Evolutionary conservation across 805 yeast genomes (phyloP).

Genomic region (Cyberlindnera mrakii): DNA sequence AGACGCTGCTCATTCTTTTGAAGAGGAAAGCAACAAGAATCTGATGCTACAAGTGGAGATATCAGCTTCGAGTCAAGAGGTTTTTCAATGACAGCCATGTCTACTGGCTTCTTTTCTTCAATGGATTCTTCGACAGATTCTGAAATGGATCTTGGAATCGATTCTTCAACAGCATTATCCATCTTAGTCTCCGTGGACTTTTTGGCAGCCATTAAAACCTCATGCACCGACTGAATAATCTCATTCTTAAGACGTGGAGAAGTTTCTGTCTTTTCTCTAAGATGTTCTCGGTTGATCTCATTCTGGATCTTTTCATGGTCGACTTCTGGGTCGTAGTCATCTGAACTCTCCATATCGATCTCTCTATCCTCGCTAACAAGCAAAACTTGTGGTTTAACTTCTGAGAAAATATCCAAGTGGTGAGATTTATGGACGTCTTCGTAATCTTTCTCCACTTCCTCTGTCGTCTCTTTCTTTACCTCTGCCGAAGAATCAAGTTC

Average conservation of each 20-base stretch:
- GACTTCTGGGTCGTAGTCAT: conserved; percentile 14
- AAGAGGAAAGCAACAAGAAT: conserved; percentile 44
- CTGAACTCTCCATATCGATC: conserved; percentile 6
- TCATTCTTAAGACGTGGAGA: no score
- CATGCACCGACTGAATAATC: no score
- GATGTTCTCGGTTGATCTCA: neutral
- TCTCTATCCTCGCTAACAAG: neutral
- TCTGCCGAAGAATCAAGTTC: neutral
- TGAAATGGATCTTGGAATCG: neutral
- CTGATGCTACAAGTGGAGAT: conserved; percentile 17
- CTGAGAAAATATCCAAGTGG: neutral
- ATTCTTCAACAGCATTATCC: no score
- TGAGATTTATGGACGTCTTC: neutral
- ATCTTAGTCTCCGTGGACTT: no score
- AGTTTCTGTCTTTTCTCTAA: no score
- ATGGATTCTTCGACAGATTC: neutral
- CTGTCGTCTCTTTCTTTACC: neutral
- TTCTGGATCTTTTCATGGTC: neutral
- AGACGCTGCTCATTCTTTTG: conserved; percentile 35
- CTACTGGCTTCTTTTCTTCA: no score
- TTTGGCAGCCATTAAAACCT: no score
- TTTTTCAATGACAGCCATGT: neutral
- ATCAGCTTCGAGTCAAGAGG: conserved; percentile 10
- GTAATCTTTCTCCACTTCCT: no score
- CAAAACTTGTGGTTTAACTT: conserved; percentile 3